Percentiles rank a stretch among this genome's conserved stretches.
phyloP scores from a whole-genome alignment of 352 stramenopile genomes.

The Pythium rishiriense region DNA sequence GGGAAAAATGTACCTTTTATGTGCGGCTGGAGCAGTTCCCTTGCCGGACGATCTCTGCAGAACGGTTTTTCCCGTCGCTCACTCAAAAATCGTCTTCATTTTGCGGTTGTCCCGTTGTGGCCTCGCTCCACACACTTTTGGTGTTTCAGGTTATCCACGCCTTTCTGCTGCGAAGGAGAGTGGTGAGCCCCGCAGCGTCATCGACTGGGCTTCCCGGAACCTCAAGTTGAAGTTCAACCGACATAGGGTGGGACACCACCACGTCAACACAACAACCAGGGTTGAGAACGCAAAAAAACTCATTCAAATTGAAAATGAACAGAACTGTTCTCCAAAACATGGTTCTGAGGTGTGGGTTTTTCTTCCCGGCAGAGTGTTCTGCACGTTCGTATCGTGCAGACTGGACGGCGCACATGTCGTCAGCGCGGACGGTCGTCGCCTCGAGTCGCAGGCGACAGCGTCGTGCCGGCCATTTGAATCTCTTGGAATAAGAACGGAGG shows the following conservation, averaged over 20 bases:
- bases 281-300: neutral
- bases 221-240: constrained; percentile 26
- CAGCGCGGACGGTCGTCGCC: too few relatives aligned
- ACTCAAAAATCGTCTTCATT: neutral
- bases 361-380: too few relatives aligned
- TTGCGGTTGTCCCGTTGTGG: neutral
- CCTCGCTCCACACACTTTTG: neutral
- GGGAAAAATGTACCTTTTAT: neutral
- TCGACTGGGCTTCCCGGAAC: constrained; percentile 9
- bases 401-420: too few relatives aligned
- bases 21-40: too few relatives aligned
- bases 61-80: neutral
- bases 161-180: neutral
- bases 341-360: too few relatives aligned
- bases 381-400: too few relatives aligned
- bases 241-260: neutral
- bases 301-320: neutral
- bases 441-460: too few relatives aligned
- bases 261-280: constrained; percentile 11
- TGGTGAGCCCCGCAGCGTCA: constrained; percentile 12
- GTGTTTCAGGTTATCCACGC: too few relatives aligned
- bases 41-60: neutral
- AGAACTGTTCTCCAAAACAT: too few relatives aligned
- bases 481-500: neutral
- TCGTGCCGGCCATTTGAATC: too few relatives aligned